These are phyloP conservation scores for Piper longum DNA, from an alignment of 164 flowering plant species.

Conservation along the genomic window DNA sequence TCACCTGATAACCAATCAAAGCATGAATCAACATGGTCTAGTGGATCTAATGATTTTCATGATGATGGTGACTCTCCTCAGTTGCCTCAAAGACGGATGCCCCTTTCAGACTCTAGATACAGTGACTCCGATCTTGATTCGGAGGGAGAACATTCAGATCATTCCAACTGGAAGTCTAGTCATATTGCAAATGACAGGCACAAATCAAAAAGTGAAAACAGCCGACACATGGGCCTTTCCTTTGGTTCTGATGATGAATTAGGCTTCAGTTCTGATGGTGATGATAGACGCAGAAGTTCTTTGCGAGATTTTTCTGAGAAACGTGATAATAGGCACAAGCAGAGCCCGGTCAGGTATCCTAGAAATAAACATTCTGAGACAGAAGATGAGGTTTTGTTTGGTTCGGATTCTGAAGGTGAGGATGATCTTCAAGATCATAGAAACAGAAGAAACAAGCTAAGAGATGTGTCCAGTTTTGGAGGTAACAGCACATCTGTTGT, in stretches of 20 bases:
- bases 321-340: slow-evolving; percentile 10
- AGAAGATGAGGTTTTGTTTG: slow-evolving; percentile 21
- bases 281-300: slow-evolving; percentile 16
- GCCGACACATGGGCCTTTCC: slow-evolving; percentile 22
- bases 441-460: slow-evolving; percentile 18
- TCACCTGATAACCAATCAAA: slow-evolving; percentile 14
- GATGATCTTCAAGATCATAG: slow-evolving; percentile 8
- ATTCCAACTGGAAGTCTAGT: slow-evolving; percentile 54
- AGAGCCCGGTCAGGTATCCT: slow-evolving; percentile 15
- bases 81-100: slow-evolving; percentile 11
- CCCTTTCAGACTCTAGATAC: slow-evolving; percentile 28
- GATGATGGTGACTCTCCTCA: slow-evolving; percentile 5
- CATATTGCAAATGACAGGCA: slow-evolving; percentile 38
- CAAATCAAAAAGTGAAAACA: slow-evolving; percentile 21
- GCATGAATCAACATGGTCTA: slow-evolving; percentile 23
- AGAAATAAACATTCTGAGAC: slow-evolving; percentile 16
- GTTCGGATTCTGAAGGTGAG: slow-evolving; percentile 33
- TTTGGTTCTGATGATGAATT: slow-evolving; percentile 44
- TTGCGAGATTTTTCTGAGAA: slow-evolving; percentile 12
- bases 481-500: slow-evolving; percentile 2
- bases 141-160: slow-evolving; percentile 47
- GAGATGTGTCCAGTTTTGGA: slow-evolving; percentile 7
- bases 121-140: slow-evolving; percentile 32
- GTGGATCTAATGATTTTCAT: slow-evolving; percentile 32
- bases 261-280: slow-evolving; percentile 31